These are phyloP conservation scores for Spathaspora boniae DNA, from an alignment of 805 yeast species.

Conservation along the genomic window DNA sequence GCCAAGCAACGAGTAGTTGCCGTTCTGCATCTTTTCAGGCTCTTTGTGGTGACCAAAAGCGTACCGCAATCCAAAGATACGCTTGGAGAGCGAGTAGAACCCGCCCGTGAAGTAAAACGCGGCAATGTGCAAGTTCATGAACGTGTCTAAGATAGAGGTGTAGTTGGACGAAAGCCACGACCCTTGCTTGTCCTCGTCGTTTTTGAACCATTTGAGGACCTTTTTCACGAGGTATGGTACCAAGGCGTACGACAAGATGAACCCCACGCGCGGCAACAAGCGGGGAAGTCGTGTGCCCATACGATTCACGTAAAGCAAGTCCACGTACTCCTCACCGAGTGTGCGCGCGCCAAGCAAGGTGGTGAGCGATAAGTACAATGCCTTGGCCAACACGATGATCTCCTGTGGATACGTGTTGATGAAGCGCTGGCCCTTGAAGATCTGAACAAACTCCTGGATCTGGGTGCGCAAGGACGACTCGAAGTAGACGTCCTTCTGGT, in stretches of 20 bases:
- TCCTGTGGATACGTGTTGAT: slow-evolving; percentile 62
- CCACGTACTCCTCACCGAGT: slow-evolving; percentile 92
- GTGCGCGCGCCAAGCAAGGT: slow-evolving; percentile 77
- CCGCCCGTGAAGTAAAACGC: slow-evolving; percentile 79
- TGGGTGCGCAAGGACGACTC: slow-evolving; percentile 53
- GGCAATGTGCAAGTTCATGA: slow-evolving; percentile 72
- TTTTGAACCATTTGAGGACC: slow-evolving; percentile 20
- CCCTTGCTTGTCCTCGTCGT: slow-evolving; percentile 9
- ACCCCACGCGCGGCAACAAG: slow-evolving; percentile 47
- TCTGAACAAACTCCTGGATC: slow-evolving; percentile 52
- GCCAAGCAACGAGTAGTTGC: slow-evolving; percentile 77
- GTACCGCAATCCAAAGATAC: slow-evolving; percentile 78
- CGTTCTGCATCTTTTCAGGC: slow-evolving; percentile 37
- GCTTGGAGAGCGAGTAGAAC: slow-evolving; percentile 73
- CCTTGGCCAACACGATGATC: slow-evolving; percentile 53
- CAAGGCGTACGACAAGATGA: slow-evolving; percentile 56
- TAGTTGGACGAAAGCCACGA: slow-evolving; percentile 32
- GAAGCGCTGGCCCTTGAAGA: slow-evolving; percentile 60
- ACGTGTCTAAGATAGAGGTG: slow-evolving; percentile 44
- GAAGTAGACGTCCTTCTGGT: slow-evolving; percentile 83
- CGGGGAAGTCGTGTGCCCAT: slow-evolving; percentile 50
- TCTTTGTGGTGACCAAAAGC: slow-evolving; percentile 63
- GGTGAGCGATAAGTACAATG: slow-evolving; percentile 68
- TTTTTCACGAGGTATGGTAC: slow-evolving; percentile 54
- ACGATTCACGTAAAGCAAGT: slow-evolving; percentile 60